Conservation (phyloP, 805 yeast species). For the Metahyphopichia silvanorum region DNA sequence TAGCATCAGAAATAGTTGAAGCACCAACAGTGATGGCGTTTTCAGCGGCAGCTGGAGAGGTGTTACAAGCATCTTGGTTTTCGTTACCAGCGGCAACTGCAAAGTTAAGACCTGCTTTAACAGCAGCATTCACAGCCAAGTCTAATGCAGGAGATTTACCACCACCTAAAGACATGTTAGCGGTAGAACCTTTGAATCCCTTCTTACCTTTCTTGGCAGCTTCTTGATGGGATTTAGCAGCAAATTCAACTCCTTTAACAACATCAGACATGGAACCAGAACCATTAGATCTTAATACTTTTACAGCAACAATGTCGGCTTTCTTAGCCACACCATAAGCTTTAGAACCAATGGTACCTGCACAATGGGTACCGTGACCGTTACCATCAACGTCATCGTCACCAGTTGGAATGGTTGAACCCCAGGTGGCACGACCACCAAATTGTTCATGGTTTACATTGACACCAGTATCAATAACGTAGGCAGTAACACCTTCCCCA, state of each 20-base stretch:
- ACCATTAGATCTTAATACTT: slow-evolving; percentile 39
- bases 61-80: slow-evolving; percentile 74
- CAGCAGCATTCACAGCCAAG: slow-evolving; percentile 58
- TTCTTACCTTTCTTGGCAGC: slow-evolving; percentile 23
- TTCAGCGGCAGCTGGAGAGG: slow-evolving; percentile 86
- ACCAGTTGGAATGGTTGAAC: slow-evolving; percentile 72
- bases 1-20: slow-evolving; percentile 78
- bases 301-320: slow-evolving; percentile 38
- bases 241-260: slow-evolving; percentile 40
- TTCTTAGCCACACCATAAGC: slow-evolving; percentile 81
- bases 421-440: slow-evolving; percentile 80
- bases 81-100: slow-evolving; percentile 67
- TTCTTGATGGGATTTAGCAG: slow-evolving; percentile 32
- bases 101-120: slow-evolving; percentile 52
- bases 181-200: slow-evolving; percentile 58
- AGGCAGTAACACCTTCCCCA: slow-evolving; percentile 77
- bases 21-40: slow-evolving; percentile 94
- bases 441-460: slow-evolving; percentile 57
- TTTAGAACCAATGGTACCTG: slow-evolving; percentile 79
- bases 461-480: slow-evolving; percentile 86
- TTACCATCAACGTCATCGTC: slow-evolving; percentile 65
- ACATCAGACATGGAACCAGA: slow-evolving; percentile 40
- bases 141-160: slow-evolving; percentile 55
- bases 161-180: slow-evolving; percentile 63
- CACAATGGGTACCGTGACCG: slow-evolving; percentile 95